Conservation (phyloP, 768 basidiomycete species). For the Leccinum subtestaceum region DNA sequence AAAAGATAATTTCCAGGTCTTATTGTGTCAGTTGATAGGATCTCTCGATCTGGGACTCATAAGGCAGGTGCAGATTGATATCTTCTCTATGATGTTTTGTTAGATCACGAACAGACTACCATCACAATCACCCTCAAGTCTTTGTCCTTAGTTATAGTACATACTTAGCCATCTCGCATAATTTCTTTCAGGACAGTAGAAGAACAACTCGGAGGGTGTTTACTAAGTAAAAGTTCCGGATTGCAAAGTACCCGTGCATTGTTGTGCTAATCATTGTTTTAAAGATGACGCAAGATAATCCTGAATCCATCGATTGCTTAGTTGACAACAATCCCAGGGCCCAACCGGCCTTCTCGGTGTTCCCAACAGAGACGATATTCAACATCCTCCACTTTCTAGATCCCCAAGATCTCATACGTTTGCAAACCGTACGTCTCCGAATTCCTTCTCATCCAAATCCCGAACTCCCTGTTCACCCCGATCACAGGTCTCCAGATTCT, state of each 20-base stretch:
- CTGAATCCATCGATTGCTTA: neutral
- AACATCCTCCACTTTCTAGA: slow-evolving; percentile 5
- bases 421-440: slow-evolving; percentile 11
- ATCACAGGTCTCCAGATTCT: slow-evolving; percentile 15
- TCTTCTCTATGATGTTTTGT: no score
- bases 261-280: neutral
- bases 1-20: no score
- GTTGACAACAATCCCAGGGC: neutral
- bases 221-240: neutral
- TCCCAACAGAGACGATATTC: slow-evolving; percentile 19
- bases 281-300: slow-evolving; percentile 7
- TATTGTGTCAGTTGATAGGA: no score
- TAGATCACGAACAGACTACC: no score
- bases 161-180: no score
- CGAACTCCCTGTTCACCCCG: neutral
- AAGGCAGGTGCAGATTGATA: no score
- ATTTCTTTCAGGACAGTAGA: no score
- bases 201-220: no score
- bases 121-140: no score
- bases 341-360: neutral
- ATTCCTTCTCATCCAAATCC: no score
- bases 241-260: neutral
- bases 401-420: slow-evolving; percentile 15
- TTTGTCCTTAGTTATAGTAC: no score
- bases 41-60: no score